Conservation (phyloP, 2,329 filamentous ascomycete genomes). For the Xylaria sp. region DNA sequence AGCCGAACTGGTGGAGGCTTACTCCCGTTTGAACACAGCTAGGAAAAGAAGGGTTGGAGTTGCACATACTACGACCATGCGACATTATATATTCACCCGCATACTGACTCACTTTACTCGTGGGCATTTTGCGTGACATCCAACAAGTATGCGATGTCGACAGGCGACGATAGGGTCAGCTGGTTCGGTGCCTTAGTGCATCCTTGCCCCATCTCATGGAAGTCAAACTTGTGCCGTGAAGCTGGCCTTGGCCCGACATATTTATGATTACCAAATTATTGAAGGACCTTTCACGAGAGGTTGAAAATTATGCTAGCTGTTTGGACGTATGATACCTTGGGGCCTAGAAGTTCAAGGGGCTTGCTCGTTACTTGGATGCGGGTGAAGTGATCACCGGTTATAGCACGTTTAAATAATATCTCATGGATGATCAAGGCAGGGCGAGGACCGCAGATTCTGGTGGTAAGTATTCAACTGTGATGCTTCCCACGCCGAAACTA, state of each 20-base stretch:
- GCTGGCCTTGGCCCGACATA: too few species aligned
- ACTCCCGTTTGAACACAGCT: slow-evolving; percentile 20
- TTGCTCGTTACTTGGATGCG: neutral
- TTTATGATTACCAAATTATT: neutral
- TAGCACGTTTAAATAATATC: slow-evolving; percentile 1
- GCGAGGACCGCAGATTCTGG: neutral
- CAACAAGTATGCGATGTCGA: neutral
- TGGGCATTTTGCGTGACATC: slow-evolving; percentile 1
- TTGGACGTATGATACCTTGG: neutral
- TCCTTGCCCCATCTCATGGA: neutral
- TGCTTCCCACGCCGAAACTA: neutral
- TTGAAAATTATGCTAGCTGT: neutral
- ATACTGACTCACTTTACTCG: slow-evolving; percentile 1
- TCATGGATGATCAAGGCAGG: slow-evolving; percentile 4
- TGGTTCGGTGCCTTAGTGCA: neutral
- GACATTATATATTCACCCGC: neutral
- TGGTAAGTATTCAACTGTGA: neutral
- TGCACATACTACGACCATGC: slow-evolving; percentile 4
- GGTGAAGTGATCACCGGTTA: neutral
- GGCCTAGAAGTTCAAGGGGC: neutral
- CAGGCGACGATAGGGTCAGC: slow-evolving; percentile 11
- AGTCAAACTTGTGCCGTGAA: neutral
- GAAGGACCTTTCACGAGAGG: neutral
- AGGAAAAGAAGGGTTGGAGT: neutral
- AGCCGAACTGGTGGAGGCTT: slow-evolving; percentile 37